Percentiles rank a stretch among this genome's conserved stretches.
Conservation (phyloP, 345 rosid genomes). For the Eutrema heterophyllum region DNA sequence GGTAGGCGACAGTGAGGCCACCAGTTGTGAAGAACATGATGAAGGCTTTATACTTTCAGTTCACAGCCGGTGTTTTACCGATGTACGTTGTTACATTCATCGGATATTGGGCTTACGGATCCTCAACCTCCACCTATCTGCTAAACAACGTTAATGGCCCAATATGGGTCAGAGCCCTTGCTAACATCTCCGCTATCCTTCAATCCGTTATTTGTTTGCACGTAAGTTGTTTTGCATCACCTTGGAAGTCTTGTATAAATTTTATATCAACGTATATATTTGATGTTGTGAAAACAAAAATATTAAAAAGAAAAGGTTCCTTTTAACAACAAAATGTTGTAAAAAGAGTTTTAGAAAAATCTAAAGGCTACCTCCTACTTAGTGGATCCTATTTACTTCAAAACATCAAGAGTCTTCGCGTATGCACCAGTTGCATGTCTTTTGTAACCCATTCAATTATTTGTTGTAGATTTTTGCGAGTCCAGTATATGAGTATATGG, state of each 20-base stretch:
- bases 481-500: constrained; percentile 85
- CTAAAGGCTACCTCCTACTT: too few relatives aligned
- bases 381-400: too few relatives aligned
- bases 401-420: not conserved
- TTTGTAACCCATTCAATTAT: not conserved
- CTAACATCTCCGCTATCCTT: constrained; percentile 71
- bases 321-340: too few relatives aligned
- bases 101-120: constrained; percentile 76
- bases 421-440: not conserved
- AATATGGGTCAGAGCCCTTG: constrained; percentile 71
- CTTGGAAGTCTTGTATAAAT: too few relatives aligned
- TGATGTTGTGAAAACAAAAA: too few relatives aligned
- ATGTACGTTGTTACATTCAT: constrained; percentile 63
- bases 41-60: constrained; percentile 4
- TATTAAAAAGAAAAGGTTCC: too few relatives aligned
- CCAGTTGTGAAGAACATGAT: constrained; percentile 5
- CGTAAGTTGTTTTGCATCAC: constrained; percentile 37
- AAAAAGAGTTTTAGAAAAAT: too few relatives aligned
- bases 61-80: constrained; percentile 58
- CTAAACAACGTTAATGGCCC: constrained; percentile 52
- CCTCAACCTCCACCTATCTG: constrained; percentile 1
- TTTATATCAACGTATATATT: too few relatives aligned
- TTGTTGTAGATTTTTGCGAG: constrained; percentile 76
- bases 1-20: not conserved
- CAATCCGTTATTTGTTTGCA: constrained; percentile 83